Evolutionary conservation across 1,284 basidiomycete genomes (phyloP).

Genomic region (Gomphus bonarii): DNA sequence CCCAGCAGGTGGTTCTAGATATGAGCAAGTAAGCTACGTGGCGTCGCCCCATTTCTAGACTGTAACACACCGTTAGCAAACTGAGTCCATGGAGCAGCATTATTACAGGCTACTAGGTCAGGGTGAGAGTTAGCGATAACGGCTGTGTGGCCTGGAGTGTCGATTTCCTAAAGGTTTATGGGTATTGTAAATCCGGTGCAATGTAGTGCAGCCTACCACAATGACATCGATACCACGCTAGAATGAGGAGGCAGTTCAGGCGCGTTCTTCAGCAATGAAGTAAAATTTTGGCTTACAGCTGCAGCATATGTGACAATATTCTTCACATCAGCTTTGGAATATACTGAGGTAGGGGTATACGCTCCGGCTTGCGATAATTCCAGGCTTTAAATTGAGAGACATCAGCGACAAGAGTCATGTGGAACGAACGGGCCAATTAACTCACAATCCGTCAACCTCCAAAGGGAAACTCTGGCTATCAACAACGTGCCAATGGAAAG

Average conservation of each 20-base stretch:
- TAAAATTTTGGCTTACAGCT: slow-evolving; percentile 15
- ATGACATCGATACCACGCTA: slow-evolving; percentile 38
- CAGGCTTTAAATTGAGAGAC: slow-evolving; percentile 12
- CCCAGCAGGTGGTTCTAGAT: slow-evolving; percentile 34
- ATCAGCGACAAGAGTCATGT: background rate
- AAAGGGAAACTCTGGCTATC: slow-evolving; percentile 35
- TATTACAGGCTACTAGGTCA: slow-evolving; percentile 32
- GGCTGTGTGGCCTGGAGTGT: slow-evolving; percentile 39
- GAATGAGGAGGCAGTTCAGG: background rate
- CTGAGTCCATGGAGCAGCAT: slow-evolving; percentile 22
- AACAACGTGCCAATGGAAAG: slow-evolving; percentile 35
- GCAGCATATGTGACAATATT: slow-evolving; percentile 29
- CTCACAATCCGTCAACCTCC: slow-evolving; percentile 16
- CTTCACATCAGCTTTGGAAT: slow-evolving; percentile 26
- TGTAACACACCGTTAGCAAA: slow-evolving; percentile 21
- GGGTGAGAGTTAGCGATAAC: slow-evolving; percentile 28
- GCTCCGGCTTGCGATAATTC: slow-evolving; percentile 29
- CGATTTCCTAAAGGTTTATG: slow-evolving; percentile 24
- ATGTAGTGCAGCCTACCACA: slow-evolving; percentile 18
- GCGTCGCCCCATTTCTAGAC: background rate
- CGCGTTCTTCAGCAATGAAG: background rate
- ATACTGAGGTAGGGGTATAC: slow-evolving; percentile 26
- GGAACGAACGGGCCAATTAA: background rate
- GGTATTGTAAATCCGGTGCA: background rate
- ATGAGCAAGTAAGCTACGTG: background rate